phyloP scores from a whole-genome alignment of 192 early-diverging fungal species.

The Podila horticola region DNA sequence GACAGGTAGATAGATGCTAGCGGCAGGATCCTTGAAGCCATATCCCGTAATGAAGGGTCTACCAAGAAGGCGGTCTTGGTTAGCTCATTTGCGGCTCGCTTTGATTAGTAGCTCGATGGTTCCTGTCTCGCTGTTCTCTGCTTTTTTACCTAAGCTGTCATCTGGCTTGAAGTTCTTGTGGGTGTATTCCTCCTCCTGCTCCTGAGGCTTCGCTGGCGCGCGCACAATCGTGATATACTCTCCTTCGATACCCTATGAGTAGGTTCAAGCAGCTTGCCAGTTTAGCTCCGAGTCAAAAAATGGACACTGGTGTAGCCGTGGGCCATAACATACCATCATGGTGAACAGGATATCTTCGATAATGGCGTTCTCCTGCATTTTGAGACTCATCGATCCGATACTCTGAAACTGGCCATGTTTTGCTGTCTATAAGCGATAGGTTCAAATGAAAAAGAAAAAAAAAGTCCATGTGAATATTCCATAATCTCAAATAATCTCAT shows the following conservation, averaged over 20 bases:
- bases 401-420: constrained; percentile 16
- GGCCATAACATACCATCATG: constrained; percentile 67
- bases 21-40: constrained; percentile 84
- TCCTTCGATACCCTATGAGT: constrained; percentile 82
- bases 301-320: no score
- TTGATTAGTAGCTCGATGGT: background rate
- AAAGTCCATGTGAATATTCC: background rate
- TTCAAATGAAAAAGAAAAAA: background rate
- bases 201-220: constrained; percentile 10
- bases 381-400: constrained; percentile 53
- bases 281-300: background rate
- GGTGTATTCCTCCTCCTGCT: constrained; percentile 55
- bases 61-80: constrained; percentile 21
- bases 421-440: background rate
- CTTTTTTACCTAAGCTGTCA: constrained; percentile 56
- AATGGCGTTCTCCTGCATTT: constrained; percentile 82
- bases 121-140: background rate
- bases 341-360: constrained; percentile 93
- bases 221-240: constrained; percentile 65
- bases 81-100: background rate
- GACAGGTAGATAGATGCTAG: constrained; percentile 79
- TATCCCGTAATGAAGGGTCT: constrained; percentile 73
- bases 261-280: constrained; percentile 1
- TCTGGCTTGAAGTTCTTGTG: constrained; percentile 56
- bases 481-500: no score